These are phyloP conservation scores for Coemansia sp. DNA, from an alignment of 371 early-diverging fungal species.

Conservation along the genomic window DNA sequence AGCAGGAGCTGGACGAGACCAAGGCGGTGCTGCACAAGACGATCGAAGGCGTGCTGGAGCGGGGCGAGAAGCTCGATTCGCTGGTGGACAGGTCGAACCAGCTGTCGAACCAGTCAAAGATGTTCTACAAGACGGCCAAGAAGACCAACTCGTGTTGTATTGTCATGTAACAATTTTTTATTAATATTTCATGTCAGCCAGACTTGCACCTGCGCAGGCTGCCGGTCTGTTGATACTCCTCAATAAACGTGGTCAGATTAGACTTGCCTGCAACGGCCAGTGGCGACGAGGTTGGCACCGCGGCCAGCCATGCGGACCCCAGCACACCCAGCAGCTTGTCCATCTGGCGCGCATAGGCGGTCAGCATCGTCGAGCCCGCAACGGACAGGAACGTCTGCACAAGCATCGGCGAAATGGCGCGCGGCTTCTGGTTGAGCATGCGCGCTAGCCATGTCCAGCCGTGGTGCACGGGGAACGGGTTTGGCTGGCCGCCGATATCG, in stretches of 20 bases:
- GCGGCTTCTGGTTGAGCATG: conserved; percentile 72
- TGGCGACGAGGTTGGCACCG: conserved; percentile 9
- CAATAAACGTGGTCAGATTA: conserved; percentile 26
- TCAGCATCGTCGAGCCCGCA: conserved; percentile 41
- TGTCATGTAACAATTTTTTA: too few relatives aligned
- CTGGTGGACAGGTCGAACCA: conserved; percentile 90
- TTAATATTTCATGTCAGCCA: too few relatives aligned
- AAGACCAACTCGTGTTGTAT: conserved; percentile 95
- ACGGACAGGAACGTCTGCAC: conserved; percentile 65
- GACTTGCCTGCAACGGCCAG: conserved; percentile 32
- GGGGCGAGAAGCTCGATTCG: conserved; percentile 96
- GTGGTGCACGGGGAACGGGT: conserved; percentile 60
- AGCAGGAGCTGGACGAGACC: conserved; percentile 97
- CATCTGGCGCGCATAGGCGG: conserved; percentile 40
- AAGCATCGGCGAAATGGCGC: conserved; percentile 69
- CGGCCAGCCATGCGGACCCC: conserved; percentile 17
- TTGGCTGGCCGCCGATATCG: conserved; percentile 51
- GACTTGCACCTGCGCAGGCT: conserved; percentile 13
- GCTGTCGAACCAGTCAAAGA: conserved; percentile 89
- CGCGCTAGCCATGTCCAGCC: conserved; percentile 85
- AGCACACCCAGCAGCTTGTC: conserved; percentile 21
- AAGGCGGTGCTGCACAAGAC: conserved; percentile 97
- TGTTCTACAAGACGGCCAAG: conserved; percentile 98
- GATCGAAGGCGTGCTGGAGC: conserved; percentile 92
- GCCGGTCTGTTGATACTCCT: conserved; percentile 21